These are phyloP conservation scores for Incumbomyces lentus DNA, from an alignment of 2,329 filamentous ascomycete genomes.

Conservation along the genomic window DNA sequence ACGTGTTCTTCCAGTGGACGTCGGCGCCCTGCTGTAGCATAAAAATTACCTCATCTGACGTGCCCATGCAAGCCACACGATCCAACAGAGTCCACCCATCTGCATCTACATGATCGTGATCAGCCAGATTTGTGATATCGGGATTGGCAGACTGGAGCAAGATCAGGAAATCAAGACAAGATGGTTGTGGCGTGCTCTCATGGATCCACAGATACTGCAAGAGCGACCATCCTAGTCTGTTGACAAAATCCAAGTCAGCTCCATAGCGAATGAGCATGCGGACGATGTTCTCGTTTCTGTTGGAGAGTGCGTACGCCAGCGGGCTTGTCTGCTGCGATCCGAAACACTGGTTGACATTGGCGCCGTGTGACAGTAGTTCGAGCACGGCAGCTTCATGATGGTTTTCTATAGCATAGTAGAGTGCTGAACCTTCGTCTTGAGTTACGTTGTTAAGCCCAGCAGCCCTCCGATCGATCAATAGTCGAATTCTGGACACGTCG, in stretches of 20 bases:
- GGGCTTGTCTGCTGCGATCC: slow-evolving; percentile 4
- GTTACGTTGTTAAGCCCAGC: no score
- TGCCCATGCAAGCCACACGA: slow-evolving; percentile 7
- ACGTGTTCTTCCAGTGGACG: background rate
- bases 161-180: background rate
- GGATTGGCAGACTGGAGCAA: background rate
- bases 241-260: slow-evolving; percentile 1
- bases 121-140: background rate
- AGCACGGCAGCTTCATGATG: slow-evolving; percentile 3
- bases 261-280: background rate
- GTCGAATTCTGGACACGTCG: no score
- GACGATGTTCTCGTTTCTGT: slow-evolving; percentile 4
- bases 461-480: no score
- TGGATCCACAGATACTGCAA: slow-evolving; percentile 6
- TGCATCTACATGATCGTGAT: background rate
- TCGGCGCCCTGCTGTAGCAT: slow-evolving; percentile 5
- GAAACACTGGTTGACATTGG: slow-evolving; percentile 7
- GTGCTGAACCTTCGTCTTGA: background rate
- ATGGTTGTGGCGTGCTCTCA: background rate
- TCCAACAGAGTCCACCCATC: slow-evolving; percentile 6
- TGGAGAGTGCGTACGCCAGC: slow-evolving; percentile 4
- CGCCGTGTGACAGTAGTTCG: slow-evolving; percentile 7
- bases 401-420: slow-evolving; percentile 8
- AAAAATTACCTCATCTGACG: slow-evolving; percentile 2
- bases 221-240: slow-evolving; percentile 1